Conservation (phyloP, 306 rosid species). For the Styphnolobium japonicum region DNA sequence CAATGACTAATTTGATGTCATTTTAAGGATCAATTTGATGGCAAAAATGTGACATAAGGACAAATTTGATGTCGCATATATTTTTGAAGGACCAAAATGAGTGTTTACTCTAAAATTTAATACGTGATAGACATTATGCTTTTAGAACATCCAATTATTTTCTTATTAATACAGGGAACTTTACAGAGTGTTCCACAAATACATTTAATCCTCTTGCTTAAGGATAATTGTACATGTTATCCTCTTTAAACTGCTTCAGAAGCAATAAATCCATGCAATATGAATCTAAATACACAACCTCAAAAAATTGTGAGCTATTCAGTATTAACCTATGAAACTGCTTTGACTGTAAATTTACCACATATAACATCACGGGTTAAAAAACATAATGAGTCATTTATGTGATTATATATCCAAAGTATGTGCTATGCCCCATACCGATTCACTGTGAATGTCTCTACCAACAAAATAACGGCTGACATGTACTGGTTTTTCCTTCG, state of each 20-base stretch:
- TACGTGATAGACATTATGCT: too few relatives aligned
- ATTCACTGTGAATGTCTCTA: slow-evolving; percentile 74
- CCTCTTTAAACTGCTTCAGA: background rate
- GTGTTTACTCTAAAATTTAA: too few relatives aligned
- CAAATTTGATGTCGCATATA: too few relatives aligned
- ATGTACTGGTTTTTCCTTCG: slow-evolving; percentile 71
- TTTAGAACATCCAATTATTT: background rate
- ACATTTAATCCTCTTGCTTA: background rate
- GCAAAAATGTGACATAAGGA: too few relatives aligned
- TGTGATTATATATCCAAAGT: background rate
- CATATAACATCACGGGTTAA: background rate
- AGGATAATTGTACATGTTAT: background rate
- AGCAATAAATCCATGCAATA: background rate
- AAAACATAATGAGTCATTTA: background rate
- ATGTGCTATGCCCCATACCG: slow-evolving; percentile 52
- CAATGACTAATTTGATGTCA: too few relatives aligned
- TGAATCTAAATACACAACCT: background rate
- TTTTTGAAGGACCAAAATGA: too few relatives aligned
- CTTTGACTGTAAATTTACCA: background rate
- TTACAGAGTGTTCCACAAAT: background rate
- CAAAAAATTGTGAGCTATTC: background rate
- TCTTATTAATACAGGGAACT: background rate
- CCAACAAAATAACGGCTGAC: slow-evolving; percentile 68
- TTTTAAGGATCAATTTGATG: too few relatives aligned
- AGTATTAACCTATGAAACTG: background rate